phyloP scores from a whole-genome alignment of 2,329 filamentous ascomycete genomes.

The Aspergillus hiratsukae region DNA sequence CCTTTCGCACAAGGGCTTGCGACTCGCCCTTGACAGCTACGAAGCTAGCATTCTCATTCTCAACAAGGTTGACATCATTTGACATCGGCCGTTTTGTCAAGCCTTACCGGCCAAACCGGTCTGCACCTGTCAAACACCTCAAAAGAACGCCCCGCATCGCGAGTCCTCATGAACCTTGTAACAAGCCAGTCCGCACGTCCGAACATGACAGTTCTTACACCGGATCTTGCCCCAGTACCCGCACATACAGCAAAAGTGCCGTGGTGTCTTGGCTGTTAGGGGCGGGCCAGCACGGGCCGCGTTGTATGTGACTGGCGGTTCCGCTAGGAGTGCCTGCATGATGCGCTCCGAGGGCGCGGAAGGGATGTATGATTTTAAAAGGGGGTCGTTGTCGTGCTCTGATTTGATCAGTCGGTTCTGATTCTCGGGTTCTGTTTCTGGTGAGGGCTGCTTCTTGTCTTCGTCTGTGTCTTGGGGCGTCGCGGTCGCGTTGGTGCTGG shows the following conservation, averaged over 20 bases:
- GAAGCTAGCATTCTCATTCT: neutral
- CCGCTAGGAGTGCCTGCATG: slow-evolving; percentile 42
- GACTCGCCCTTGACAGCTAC: neutral
- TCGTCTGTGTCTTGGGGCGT: slow-evolving; percentile 4
- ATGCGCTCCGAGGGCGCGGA: slow-evolving; percentile 41
- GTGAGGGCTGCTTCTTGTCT: slow-evolving; percentile 11
- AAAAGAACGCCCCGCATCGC: slow-evolving; percentile 41
- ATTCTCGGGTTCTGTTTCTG: slow-evolving; percentile 6
- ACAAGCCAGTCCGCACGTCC: slow-evolving; percentile 46
- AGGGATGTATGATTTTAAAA: slow-evolving; percentile 41
- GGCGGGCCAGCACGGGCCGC: slow-evolving; percentile 40
- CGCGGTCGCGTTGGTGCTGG: slow-evolving; percentile 1
- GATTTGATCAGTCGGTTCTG: slow-evolving; percentile 29
- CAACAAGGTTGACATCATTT: no score
- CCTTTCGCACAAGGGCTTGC: neutral
- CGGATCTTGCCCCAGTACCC: slow-evolving; percentile 49
- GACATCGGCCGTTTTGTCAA: neutral
- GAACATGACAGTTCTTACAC: slow-evolving; percentile 44
- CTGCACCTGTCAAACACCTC: slow-evolving; percentile 3
- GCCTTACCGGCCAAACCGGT: neutral
- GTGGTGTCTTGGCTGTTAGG: slow-evolving; percentile 27
- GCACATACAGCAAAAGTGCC: slow-evolving; percentile 46
- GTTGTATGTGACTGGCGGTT: slow-evolving; percentile 46
- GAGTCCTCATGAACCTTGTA: slow-evolving; percentile 47
- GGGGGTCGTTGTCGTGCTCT: slow-evolving; percentile 38